phyloP scores from a whole-genome alignment of 495 filamentous ascomycete species.

The Viridothelium virens region DNA sequence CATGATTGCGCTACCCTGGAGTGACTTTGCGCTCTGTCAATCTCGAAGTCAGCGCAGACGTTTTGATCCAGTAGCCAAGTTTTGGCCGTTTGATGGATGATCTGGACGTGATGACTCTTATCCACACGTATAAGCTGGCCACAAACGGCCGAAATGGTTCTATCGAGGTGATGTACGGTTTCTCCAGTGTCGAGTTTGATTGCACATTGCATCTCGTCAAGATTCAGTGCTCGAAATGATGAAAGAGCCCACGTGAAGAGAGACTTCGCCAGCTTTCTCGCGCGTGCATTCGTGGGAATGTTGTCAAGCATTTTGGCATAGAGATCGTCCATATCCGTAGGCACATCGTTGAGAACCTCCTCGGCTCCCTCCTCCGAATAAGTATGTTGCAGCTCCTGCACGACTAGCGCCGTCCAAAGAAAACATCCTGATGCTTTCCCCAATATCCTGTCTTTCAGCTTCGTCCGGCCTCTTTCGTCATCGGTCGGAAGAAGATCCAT shows the following conservation, averaged over 20 bases:
- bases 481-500: constrained; percentile 20
- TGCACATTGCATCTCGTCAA: constrained; percentile 32
- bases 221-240: constrained; percentile 28
- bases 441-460: constrained; percentile 29
- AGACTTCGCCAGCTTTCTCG: constrained; percentile 22
- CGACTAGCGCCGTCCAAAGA: constrained; percentile 34
- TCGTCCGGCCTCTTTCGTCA: constrained; percentile 1
- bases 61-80: constrained; percentile 28
- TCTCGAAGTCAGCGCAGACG: constrained; percentile 24
- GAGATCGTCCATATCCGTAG: constrained; percentile 33
- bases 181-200: constrained; percentile 30
- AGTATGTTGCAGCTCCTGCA: constrained; percentile 29
- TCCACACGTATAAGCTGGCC: constrained; percentile 36
- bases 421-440: constrained; percentile 35
- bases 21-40: constrained; percentile 27
- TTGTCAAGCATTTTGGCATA: constrained; percentile 30
- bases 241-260: constrained; percentile 35
- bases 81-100: constrained; percentile 37
- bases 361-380: constrained; percentile 29
- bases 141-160: constrained; percentile 32
- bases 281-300: constrained; percentile 16
- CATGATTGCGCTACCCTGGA: constrained; percentile 17
- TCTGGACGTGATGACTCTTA: constrained; percentile 21
- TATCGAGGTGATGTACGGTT: constrained; percentile 26
- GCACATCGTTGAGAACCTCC: constrained; percentile 32